Conservation (phyloP, 495 filamentous ascomycete species). For the Neurospora hispaniola region DNA sequence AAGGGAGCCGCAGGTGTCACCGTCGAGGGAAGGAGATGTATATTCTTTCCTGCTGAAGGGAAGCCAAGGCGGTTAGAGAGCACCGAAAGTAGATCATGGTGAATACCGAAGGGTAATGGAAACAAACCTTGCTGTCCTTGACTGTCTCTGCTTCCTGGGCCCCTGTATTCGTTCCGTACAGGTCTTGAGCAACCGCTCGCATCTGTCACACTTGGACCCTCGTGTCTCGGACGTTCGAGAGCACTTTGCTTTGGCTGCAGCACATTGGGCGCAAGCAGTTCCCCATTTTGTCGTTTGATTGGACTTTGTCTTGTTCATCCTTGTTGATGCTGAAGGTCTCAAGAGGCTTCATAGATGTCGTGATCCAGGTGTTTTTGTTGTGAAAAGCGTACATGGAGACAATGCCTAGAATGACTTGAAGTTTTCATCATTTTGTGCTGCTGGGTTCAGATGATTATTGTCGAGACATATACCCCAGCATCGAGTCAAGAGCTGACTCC, state of each 20-base stretch:
- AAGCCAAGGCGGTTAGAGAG: no score
- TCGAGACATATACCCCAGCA: background rate
- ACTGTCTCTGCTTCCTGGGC: background rate
- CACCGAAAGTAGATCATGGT: no score
- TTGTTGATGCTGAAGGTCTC: background rate
- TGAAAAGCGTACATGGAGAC: no score
- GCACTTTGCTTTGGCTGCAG: background rate
- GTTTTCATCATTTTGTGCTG: no score
- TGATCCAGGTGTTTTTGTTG: background rate
- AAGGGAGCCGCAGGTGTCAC: background rate
- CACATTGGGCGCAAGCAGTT: background rate
- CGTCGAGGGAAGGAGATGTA: background rate
- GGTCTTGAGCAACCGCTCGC: background rate
- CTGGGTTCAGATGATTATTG: no score
- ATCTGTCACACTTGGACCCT: background rate
- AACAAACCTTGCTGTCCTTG: background rate
- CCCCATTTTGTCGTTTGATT: background rate
- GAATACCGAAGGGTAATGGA: no score
- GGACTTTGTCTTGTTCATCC: background rate
- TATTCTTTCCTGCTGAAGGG: background rate
- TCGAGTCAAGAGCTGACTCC: background rate
- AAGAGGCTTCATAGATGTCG: background rate
- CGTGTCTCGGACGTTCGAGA: background rate
- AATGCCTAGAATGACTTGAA: no score
- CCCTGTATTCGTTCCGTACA: background rate